Evolutionary conservation across 2,329 filamentous ascomycete genomes (phyloP).

Genomic region (Epichloe sylvatica): DNA sequence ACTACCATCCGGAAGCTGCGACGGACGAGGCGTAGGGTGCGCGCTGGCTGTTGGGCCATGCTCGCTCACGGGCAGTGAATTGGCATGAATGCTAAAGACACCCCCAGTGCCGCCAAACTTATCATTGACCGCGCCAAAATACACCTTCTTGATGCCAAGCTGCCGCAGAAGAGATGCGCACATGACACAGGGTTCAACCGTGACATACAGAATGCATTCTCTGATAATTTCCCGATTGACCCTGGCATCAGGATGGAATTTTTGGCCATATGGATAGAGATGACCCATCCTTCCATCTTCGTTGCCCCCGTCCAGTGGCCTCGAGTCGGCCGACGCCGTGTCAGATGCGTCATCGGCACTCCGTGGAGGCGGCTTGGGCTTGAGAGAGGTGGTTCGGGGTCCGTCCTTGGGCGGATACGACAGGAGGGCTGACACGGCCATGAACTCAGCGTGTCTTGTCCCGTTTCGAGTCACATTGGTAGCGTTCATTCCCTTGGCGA

Average conservation of each 20-base stretch:
- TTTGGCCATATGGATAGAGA: constrained; percentile 48
- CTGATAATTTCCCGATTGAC: constrained; percentile 55
- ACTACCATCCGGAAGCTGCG: constrained; percentile 23
- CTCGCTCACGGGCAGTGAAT: constrained; percentile 30
- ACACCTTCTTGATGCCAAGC: constrained; percentile 75
- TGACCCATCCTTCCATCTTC: constrained; percentile 41
- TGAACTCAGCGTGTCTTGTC: constrained; percentile 88
- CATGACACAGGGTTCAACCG: constrained; percentile 98
- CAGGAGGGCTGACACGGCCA: constrained; percentile 55
- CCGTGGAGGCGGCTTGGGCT: constrained; percentile 17
- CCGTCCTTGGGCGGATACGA: constrained; percentile 24
- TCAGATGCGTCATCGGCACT: constrained; percentile 11
- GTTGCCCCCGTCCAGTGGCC: constrained; percentile 29
- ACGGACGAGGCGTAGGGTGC: constrained; percentile 22
- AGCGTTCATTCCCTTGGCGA: constrained; percentile 90
- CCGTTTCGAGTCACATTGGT: constrained; percentile 86
- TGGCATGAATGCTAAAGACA: constrained; percentile 71
- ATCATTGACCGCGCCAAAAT: constrained; percentile 91
- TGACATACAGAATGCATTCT: constrained; percentile 76
- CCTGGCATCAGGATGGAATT: constrained; percentile 37
- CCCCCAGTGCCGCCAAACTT: constrained; percentile 97
- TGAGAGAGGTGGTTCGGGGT: constrained; percentile 19
- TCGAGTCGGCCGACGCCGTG: constrained; percentile 11
- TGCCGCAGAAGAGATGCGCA: constrained; percentile 93
- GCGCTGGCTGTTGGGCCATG: constrained; percentile 27